A percentile compares a stretch with the other conserved stretches of the same genome.
Evolutionary conservation across 176 grass and related monocot species (phyloP).

Genomic region (Chrysopogon serrulatus): DNA sequence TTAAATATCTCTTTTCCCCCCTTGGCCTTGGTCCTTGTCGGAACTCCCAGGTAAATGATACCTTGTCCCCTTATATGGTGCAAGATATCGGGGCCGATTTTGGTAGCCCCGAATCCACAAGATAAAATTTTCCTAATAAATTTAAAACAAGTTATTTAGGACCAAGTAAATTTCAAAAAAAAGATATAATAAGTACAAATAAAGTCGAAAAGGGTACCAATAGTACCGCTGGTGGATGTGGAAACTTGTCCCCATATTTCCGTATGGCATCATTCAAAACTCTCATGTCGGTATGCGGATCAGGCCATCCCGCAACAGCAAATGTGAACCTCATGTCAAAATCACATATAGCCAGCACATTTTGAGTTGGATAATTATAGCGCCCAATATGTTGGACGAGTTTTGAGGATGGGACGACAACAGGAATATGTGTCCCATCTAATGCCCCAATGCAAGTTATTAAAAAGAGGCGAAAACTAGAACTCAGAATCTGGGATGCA

Average conservation of each 20-base stretch:
- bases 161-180: no score
- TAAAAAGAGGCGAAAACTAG: background rate
- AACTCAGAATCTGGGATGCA: background rate
- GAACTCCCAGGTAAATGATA: background rate
- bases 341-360: background rate
- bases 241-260: background rate
- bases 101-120: background rate
- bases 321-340: background rate
- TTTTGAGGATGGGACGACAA: background rate
- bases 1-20: background rate
- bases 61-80: no score
- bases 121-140: background rate
- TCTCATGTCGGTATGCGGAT: background rate
- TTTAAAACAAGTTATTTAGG: accelerated
- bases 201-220: no score
- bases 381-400: no score
- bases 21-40: background rate
- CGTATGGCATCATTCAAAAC: background rate
- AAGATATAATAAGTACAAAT: no score
- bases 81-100: background rate
- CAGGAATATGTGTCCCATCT: background rate
- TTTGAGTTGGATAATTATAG: background rate
- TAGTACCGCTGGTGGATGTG: background rate
- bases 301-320: no score
- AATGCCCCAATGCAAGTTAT: background rate